Evolutionary conservation across 192 early-diverging fungal genomes (phyloP).

Genomic region (Coemansia sp.): DNA sequence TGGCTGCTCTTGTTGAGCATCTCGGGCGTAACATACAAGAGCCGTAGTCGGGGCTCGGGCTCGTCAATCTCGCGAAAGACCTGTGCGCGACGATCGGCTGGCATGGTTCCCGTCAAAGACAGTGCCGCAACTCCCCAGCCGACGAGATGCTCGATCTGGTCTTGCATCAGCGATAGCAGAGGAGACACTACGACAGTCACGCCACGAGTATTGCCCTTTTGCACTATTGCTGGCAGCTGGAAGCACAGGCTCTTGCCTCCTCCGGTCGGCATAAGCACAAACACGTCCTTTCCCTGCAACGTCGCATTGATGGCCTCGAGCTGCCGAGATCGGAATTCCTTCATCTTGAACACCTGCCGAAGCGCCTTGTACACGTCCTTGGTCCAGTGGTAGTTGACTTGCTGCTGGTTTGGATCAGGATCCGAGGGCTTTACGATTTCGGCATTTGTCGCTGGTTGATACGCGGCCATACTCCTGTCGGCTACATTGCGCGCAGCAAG

Average conservation of each 20-base stretch:
- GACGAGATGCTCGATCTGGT: conserved; percentile 82
- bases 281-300: conserved; percentile 76
- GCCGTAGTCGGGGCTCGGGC: conserved; percentile 52
- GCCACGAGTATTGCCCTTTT: conserved; percentile 62
- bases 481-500: background rate
- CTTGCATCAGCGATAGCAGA: conserved; percentile 92
- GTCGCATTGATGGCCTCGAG: conserved; percentile 87
- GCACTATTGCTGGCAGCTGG: conserved; percentile 82
- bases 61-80: conserved; percentile 61
- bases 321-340: conserved; percentile 82
- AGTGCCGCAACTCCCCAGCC: conserved; percentile 62
- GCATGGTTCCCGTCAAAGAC: conserved; percentile 62
- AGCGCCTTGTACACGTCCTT: conserved; percentile 70
- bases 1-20: conserved; percentile 68
- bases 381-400: conserved; percentile 63
- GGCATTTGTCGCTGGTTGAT: background rate
- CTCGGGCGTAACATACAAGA: conserved; percentile 90
- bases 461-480: background rate
- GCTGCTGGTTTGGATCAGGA: conserved; percentile 34
- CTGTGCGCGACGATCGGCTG: conserved; percentile 50
- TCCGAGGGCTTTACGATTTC: conserved; percentile 41
- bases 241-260: conserved; percentile 97
- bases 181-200: conserved; percentile 92
- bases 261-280: conserved; percentile 99
- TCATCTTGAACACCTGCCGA: conserved; percentile 65